Conservation (phyloP, 179 eudicot genomes). For the Drosera spatulata region DNA sequence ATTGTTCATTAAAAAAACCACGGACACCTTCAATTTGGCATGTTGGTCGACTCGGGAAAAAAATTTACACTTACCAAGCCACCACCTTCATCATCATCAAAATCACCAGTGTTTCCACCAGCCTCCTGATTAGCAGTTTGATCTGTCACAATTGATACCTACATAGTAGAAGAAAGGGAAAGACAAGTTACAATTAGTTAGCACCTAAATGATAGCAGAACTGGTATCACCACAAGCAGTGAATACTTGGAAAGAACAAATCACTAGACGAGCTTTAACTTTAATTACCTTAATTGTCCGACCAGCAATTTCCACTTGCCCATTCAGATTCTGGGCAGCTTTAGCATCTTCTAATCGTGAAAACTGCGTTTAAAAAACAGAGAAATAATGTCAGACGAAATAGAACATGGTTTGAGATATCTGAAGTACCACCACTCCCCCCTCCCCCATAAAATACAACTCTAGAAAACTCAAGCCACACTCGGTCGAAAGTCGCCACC, state of each 20-base stretch:
- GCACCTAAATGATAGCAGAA: no score
- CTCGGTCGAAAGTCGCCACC: no score
- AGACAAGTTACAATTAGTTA: no score
- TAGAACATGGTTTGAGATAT: not conserved
- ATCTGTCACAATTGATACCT: constrained; percentile 88
- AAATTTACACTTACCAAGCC: constrained; percentile 44
- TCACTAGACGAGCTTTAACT: not conserved
- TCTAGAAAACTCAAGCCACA: no score
- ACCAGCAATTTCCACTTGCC: constrained; percentile 93
- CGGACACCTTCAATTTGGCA: not conserved
- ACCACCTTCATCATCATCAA: constrained; percentile 88
- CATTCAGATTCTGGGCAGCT: constrained; percentile 69
- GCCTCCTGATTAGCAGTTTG: constrained; percentile 67
- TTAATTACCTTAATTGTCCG: constrained; percentile 61
- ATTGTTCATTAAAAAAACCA: not conserved
- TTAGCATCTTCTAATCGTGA: constrained; percentile 90
- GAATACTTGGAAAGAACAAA: not conserved
- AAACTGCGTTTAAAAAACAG: constrained; percentile 41
- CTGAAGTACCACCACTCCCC: not conserved
- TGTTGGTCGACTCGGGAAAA: not conserved
- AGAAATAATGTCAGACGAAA: not conserved
- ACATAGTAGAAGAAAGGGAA: constrained; percentile 7
- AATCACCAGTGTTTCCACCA: constrained; percentile 66
- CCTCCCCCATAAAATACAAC: not conserved
- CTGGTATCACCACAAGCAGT: not conserved